phyloP scores from a whole-genome alignment of 1,139 yeast species.

The Diutina sp. region DNA sequence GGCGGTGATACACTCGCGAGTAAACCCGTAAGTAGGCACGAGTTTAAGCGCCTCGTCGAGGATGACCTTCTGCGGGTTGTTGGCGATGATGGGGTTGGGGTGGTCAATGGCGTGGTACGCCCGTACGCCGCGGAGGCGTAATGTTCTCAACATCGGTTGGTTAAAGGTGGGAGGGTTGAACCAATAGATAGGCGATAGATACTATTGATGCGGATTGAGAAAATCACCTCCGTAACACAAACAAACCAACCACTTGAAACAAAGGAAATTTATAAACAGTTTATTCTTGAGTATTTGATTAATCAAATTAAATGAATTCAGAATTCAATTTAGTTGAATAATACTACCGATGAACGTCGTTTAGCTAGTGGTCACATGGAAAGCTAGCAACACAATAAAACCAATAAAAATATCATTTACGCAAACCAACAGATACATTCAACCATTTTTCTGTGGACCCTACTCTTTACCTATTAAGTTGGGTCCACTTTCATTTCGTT shows the following conservation, averaged over 20 bases:
- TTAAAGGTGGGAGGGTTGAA: background rate
- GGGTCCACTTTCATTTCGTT: background rate
- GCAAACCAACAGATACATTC: too few relatives aligned
- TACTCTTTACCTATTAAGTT: too few relatives aligned
- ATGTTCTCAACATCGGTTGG: background rate
- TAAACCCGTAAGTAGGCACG: slow-evolving; percentile 66
- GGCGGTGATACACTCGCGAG: slow-evolving; percentile 41
- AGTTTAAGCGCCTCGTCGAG: slow-evolving; percentile 17
- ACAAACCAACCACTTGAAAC: too few relatives aligned
- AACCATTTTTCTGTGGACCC: too few relatives aligned
- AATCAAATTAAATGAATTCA: too few relatives aligned
- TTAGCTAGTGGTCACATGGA: too few relatives aligned
- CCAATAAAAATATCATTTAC: too few relatives aligned
- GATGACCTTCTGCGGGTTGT: slow-evolving; percentile 4
- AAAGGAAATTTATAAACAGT: too few relatives aligned
- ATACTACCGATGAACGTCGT: too few relatives aligned
- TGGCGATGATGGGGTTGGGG: slow-evolving; percentile 14
- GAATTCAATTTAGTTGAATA: too few relatives aligned
- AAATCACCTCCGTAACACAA: background rate
- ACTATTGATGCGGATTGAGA: background rate
- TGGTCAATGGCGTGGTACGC: slow-evolving; percentile 17
- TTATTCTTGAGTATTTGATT: too few relatives aligned
- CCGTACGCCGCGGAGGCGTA: background rate
- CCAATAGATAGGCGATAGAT: background rate
- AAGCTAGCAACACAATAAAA: too few relatives aligned